A percentile compares a stretch with the other conserved stretches of the same genome.
Conservation (phyloP, 345 rosid genomes). For the Garcia nutans region DNA sequence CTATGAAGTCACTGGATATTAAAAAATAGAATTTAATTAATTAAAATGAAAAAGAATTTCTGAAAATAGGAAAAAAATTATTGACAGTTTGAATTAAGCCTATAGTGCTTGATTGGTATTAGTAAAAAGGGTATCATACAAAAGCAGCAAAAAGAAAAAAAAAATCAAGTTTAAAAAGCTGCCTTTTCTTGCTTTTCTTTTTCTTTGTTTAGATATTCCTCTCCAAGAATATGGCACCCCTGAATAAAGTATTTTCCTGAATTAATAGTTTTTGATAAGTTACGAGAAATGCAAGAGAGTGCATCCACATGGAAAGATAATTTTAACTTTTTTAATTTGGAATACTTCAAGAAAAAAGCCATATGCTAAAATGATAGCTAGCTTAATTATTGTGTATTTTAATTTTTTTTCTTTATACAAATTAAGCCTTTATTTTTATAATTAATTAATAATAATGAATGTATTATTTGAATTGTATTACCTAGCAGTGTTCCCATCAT, state of each 20-base stretch:
- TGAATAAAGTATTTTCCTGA: not conserved
- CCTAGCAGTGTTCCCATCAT: slow-evolving; percentile 59
- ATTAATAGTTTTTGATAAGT: not conserved
- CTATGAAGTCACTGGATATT: slow-evolving; percentile 76
- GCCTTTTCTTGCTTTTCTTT: slow-evolving; percentile 7
- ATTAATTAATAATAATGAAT: too few relatives aligned
- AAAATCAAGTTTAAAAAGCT: not conserved
- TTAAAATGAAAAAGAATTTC: not conserved
- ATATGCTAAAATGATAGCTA: not conserved
- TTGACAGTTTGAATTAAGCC: too few relatives aligned
- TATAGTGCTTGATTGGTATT: too few relatives aligned
- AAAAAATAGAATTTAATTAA: not conserved
- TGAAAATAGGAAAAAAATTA: too few relatives aligned
- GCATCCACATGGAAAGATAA: slow-evolving; percentile 12
- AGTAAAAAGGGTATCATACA: not conserved
- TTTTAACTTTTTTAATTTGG: not conserved
- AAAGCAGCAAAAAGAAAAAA: not conserved
- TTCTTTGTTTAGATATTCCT: slow-evolving; percentile 12
- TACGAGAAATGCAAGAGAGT: not conserved
- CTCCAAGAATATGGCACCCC: slow-evolving; percentile 30
- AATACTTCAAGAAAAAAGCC: not conserved
- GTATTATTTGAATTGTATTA: slow-evolving; percentile 1
- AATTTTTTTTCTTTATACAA: not conserved
- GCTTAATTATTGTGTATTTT: too few relatives aligned
- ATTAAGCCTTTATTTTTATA: not conserved